Conservation (phyloP, 495 filamentous ascomycete genomes). For the Penicillium lagena region DNA sequence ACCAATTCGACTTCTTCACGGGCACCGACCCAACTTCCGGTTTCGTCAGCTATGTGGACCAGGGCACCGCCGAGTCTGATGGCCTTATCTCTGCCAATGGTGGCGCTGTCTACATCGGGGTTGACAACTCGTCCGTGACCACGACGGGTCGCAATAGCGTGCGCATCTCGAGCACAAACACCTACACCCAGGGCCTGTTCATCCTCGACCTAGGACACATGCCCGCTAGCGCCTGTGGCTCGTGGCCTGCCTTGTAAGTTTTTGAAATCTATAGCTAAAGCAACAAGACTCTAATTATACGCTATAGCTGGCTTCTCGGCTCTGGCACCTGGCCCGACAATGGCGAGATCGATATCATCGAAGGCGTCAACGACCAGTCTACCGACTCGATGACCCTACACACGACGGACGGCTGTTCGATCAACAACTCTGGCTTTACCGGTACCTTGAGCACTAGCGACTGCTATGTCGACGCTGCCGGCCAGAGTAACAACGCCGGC, state of each 20-base stretch:
- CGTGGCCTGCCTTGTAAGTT: slow-evolving; percentile 56
- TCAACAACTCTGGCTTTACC: slow-evolving; percentile 39
- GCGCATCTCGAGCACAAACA: slow-evolving; percentile 45
- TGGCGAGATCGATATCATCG: slow-evolving; percentile 71
- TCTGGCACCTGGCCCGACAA: slow-evolving; percentile 54
- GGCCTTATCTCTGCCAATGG: slow-evolving; percentile 49
- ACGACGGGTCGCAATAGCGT: slow-evolving; percentile 48
- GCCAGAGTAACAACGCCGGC: slow-evolving; percentile 42
- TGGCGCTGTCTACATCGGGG: slow-evolving; percentile 38
- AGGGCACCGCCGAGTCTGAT: slow-evolving; percentile 38
- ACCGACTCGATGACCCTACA: slow-evolving; percentile 61
- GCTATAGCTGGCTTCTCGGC: slow-evolving; percentile 44
- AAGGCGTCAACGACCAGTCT: slow-evolving; percentile 53
- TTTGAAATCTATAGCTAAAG: background rate
- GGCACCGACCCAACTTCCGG: slow-evolving; percentile 60
- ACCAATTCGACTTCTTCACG: slow-evolving; percentile 47
- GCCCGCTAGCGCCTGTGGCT: slow-evolving; percentile 47
- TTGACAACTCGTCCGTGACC: slow-evolving; percentile 35
- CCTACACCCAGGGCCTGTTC: slow-evolving; percentile 51
- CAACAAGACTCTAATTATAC: background rate
- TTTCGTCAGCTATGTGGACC: slow-evolving; percentile 57
- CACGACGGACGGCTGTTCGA: slow-evolving; percentile 53
- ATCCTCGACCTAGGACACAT: slow-evolving; percentile 55
- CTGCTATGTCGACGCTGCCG: slow-evolving; percentile 47
- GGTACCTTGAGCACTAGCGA: slow-evolving; percentile 33